phyloP scores from a whole-genome alignment of 225 moss, liverwort and hornwort species.

The Sphagnum tenellum region DNA sequence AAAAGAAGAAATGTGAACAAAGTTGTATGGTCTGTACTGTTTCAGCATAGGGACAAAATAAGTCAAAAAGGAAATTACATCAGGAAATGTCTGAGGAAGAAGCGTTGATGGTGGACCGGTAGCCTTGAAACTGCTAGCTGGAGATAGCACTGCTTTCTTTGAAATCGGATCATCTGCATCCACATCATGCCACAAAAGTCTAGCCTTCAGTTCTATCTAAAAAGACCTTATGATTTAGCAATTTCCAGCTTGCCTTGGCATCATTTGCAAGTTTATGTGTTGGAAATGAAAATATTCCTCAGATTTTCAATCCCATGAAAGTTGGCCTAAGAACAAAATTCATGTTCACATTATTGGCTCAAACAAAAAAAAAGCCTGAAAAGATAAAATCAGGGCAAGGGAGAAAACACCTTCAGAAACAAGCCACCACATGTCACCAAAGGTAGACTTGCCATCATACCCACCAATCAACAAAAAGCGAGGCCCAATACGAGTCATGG shows the following conservation, averaged over 20 bases:
- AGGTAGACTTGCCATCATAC: conserved; percentile 93
- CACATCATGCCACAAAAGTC: background rate
- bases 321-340: too few species aligned
- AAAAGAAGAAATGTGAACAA: too few species aligned
- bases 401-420: conserved; percentile 65
- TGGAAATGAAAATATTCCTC: too few species aligned
- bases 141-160: conserved; percentile 69
- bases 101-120: conserved; percentile 9
- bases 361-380: background rate
- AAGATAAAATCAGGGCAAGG: background rate
- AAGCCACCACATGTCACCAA: conserved; percentile 97
- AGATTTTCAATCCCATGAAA: too few species aligned
- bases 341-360: too few species aligned
- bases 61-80: too few species aligned
- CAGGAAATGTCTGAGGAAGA: conserved; percentile 7
- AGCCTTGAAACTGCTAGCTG: conserved; percentile 49
- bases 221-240: too few species aligned
- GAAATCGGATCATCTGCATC: conserved; percentile 86
- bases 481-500: conserved; percentile 72
- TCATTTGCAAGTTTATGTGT: too few species aligned
- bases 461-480: conserved; percentile 92
- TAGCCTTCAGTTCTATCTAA: too few species aligned
- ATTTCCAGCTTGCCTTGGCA: too few species aligned
- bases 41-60: too few species aligned
- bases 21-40: too few species aligned